These are phyloP conservation scores for Astragalus glycyphyllos DNA, from an alignment of 306 rosid genomes.

Conservation along the genomic window DNA sequence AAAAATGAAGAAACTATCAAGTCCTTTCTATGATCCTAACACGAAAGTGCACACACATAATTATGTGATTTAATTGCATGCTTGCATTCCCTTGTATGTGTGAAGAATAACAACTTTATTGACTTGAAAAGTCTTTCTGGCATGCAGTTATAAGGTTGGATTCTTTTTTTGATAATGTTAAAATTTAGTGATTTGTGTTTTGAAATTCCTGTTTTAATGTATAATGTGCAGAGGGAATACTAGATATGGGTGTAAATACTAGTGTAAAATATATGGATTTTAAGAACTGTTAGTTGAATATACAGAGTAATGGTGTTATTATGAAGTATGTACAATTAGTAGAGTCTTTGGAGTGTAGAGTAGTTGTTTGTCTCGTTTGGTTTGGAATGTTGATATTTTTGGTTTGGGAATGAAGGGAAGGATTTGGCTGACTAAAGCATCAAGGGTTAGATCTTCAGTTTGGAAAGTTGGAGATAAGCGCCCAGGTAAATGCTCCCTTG, in stretches of 20 bases:
- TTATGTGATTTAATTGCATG: neutral
- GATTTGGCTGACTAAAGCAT: constrained; percentile 86
- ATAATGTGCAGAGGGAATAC: neutral
- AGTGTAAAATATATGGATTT: constrained; percentile 34
- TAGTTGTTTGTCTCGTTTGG: constrained; percentile 25
- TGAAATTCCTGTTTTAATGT: constrained; percentile 34
- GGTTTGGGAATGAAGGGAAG: constrained; percentile 67
- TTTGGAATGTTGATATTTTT: constrained; percentile 38
- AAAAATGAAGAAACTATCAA: neutral
- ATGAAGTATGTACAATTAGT: constrained; percentile 24
- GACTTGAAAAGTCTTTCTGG: neutral
- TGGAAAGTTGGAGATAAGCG: constrained; percentile 91
- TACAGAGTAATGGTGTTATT: constrained; percentile 24
- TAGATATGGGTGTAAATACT: constrained; percentile 9
- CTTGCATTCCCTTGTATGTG: neutral
- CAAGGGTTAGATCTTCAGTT: constrained; percentile 80
- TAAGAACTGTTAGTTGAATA: constrained; percentile 23
- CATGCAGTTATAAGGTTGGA: neutral
- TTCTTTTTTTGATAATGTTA: neutral
- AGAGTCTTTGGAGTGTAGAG: constrained; percentile 28
- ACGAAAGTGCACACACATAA: neutral
- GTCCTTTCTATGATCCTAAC: constrained; percentile 14
- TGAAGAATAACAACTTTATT: constrained; percentile 10
- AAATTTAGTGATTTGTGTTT: constrained; percentile 22
- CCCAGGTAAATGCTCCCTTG: constrained; percentile 67